Base-by-base conservation (phyloP, 179 eudicot genomes). In the Silene vulgaris region DNA sequence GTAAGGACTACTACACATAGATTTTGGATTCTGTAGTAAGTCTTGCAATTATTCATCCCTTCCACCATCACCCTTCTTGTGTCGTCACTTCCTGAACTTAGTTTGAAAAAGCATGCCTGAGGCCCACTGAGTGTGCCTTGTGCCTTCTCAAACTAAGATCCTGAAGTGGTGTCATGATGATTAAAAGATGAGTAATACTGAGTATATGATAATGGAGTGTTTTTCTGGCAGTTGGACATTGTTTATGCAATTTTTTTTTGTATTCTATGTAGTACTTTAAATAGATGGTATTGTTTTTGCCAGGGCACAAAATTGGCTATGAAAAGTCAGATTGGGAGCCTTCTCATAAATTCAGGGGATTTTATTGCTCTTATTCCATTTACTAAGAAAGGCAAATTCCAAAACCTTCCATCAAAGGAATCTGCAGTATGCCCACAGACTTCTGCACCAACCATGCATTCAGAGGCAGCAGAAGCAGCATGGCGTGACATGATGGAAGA, bases 341-440 rank as follows among this genome's bases (percentile, higher is more conserved):
- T 84, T 72, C 63, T 76, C 56, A 80, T 83, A 35, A 76, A 71
- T 19, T 37, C 76, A 13, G 89, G 85, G 43, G 99, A 90, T 3
- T 95, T 92, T 80, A 60, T 95, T 9, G 92, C 94, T 78, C 78
- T 92, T 60, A 82, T 95, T 75, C 97, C 99, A 13, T 92, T 84
- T 80, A 75, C 81, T 21, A 95, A 88, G 82, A 95, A 88, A 85
- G 75, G 70, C 50, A 74, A 76, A 69, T 75, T 78, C 69, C 85
- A 84, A 56, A 61, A 68, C 16, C 73, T 69, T 78, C 82, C 82
- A 66, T 32, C 74, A 65, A 80, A 82, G 75, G 77, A 68, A 72
- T 40, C 77, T 73, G 82, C 59, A 50, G 76, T 77, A 7, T 62
- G 64, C 21, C 71, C 77, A 13, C 73, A 70, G 62, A 75, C 76